Conservation (phyloP, 2,329 filamentous ascomycete genomes). For the Botrytis galanthina region DNA sequence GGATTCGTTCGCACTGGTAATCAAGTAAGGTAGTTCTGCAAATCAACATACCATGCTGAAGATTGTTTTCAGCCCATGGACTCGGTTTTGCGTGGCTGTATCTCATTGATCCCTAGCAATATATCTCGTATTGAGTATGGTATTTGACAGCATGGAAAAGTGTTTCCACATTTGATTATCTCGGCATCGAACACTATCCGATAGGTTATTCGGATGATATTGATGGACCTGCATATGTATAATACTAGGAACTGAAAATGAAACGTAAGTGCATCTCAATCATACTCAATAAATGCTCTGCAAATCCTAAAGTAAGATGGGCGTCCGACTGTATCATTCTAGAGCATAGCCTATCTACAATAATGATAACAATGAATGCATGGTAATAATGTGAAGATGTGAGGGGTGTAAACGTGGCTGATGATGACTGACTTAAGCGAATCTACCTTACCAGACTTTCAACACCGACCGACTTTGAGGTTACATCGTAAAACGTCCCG, state of each 20-base stretch:
- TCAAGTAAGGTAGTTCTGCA: not conserved
- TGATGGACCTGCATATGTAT: constrained; percentile 15
- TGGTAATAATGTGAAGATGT: not conserved
- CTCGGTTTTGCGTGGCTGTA: constrained; percentile 6
- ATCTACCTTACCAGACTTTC: constrained; percentile 6
- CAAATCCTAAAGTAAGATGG: not conserved
- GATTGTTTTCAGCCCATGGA: constrained; percentile 12
- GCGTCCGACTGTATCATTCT: not conserved
- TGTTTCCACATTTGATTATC: not conserved
- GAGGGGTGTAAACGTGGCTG: not conserved
- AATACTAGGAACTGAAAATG: constrained; percentile 8
- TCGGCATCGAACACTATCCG: constrained; percentile 1
- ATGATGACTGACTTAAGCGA: constrained; percentile 9
- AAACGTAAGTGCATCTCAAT: constrained; percentile 4
- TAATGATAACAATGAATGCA: not conserved
- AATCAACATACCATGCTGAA: not conserved
- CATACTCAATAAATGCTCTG: constrained; percentile 8
- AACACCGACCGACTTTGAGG: not conserved
- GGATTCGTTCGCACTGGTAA: not conserved
- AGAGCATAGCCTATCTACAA: constrained; percentile 8
- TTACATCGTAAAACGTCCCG: not conserved
- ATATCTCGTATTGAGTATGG: constrained; percentile 13
- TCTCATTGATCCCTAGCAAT: not conserved
- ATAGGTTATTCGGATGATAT: not conserved
- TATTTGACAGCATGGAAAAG: not conserved